Conservation (phyloP, 495 filamentous ascomycete species). For the Durotheca rogersii region DNA sequence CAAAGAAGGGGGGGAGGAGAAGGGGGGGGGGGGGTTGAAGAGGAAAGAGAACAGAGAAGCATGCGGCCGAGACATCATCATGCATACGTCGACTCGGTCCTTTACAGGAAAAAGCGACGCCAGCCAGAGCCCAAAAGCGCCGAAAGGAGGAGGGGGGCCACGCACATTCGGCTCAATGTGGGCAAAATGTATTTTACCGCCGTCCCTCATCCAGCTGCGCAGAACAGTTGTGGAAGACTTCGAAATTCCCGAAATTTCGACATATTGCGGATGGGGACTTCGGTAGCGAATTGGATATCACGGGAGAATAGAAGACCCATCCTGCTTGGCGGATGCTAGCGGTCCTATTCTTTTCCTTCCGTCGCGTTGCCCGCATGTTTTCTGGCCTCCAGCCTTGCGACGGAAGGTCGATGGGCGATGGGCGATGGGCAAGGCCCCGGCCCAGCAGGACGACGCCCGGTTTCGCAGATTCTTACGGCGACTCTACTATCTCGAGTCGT, state of each 20-base stretch:
- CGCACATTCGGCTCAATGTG: constrained; percentile 34
- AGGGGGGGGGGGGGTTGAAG: constrained; percentile 4
- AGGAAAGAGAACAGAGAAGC: constrained; percentile 11
- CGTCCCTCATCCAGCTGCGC: constrained; percentile 29
- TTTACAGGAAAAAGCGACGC: constrained; percentile 25
- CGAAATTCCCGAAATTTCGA: constrained; percentile 20
- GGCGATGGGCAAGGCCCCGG: constrained; percentile 13
- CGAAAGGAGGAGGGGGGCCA: constrained; percentile 27
- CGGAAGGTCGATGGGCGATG: constrained; percentile 19
- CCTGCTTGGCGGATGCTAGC: constrained; percentile 24
- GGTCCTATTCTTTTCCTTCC: constrained; percentile 23
- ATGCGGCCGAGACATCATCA: constrained; percentile 33
- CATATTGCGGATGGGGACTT: constrained; percentile 27
- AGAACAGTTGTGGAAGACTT: constrained; percentile 26
- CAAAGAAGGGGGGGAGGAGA: background rate
- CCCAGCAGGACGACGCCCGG: constrained; percentile 21
- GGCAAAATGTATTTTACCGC: constrained; percentile 35
- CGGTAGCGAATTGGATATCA: constrained; percentile 30
- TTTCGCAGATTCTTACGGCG: constrained; percentile 1
- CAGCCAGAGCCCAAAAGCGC: constrained; percentile 20
- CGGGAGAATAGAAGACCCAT: constrained; percentile 25
- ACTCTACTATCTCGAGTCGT: constrained; percentile 2
- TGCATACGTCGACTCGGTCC: constrained; percentile 33
- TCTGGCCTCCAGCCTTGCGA: constrained; percentile 21
- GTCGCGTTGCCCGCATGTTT: constrained; percentile 17